Evolutionary conservation across 352 stramenopile genomes (phyloP).

Genomic region (Pythium utonaiense): DNA sequence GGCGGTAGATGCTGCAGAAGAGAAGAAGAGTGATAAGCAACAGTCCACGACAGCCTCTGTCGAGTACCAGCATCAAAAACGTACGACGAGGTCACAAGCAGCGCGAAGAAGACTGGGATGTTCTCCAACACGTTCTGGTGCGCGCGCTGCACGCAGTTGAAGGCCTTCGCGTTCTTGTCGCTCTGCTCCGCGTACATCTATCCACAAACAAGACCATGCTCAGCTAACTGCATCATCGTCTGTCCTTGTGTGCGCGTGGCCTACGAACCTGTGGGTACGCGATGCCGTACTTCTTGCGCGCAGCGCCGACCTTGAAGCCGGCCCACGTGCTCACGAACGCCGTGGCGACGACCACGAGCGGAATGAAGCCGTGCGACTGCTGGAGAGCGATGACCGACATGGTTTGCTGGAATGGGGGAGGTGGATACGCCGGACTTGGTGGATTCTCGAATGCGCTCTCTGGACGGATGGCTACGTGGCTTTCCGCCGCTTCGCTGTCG

Average conservation of each 20-base stretch:
- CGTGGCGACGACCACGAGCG: constrained; percentile 49
- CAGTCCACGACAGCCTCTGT: no score
- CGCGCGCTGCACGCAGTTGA: constrained; percentile 90
- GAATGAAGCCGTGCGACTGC: constrained; percentile 58
- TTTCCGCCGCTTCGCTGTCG: background rate
- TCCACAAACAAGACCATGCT: background rate
- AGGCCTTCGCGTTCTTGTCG: constrained; percentile 85
- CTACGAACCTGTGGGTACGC: constrained; percentile 45
- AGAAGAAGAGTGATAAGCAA: background rate
- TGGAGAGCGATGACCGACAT: constrained; percentile 55
- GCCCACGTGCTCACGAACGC: constrained; percentile 60
- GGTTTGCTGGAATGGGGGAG: background rate
- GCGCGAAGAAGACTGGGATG: constrained; percentile 54
- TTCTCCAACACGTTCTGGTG: constrained; percentile 93
- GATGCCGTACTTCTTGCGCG: constrained; percentile 66
- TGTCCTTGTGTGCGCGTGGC: no score
- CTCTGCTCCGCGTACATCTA: constrained; percentile 88
- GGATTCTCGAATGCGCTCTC: background rate
- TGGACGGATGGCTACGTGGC: background rate
- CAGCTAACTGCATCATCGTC: background rate
- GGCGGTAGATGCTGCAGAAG: constrained; percentile 48
- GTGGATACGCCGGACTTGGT: background rate
- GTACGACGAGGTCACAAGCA: constrained; percentile 58
- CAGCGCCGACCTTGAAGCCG: constrained; percentile 44
- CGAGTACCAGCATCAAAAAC: no score